These are phyloP conservation scores for Alternaria ventricosa DNA, from an alignment of 2,329 filamentous ascomycete genomes.

Conservation along the genomic window DNA sequence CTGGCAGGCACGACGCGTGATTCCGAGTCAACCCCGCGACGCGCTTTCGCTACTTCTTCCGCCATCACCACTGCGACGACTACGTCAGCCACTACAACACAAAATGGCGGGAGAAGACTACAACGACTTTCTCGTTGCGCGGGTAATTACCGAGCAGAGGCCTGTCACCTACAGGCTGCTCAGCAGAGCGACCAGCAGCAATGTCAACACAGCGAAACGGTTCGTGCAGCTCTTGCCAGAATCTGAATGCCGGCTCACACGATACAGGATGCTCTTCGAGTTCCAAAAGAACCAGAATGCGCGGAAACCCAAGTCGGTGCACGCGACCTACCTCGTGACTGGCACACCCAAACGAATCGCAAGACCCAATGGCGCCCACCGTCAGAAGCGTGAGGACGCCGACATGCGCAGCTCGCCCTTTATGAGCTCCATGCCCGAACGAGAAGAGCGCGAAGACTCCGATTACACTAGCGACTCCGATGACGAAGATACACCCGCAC, in stretches of 20 bases:
- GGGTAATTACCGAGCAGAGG: slow-evolving; percentile 76
- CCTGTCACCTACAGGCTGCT: slow-evolving; percentile 85
- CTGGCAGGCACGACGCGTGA: slow-evolving; percentile 33
- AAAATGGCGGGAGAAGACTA: slow-evolving; percentile 64
- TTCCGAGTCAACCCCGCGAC: slow-evolving; percentile 35
- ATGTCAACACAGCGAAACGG: slow-evolving; percentile 90
- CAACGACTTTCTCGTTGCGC: slow-evolving; percentile 74
- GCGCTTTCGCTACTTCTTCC: slow-evolving; percentile 17
- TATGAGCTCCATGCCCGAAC: slow-evolving; percentile 69
- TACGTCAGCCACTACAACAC: not conserved
- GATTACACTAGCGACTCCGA: slow-evolving; percentile 27
- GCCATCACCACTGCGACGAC: not conserved
- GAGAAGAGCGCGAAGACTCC: slow-evolving; percentile 39
- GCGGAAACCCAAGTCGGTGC: slow-evolving; percentile 74
- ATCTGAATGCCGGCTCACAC: slow-evolving; percentile 21
- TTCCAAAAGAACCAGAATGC: slow-evolving; percentile 81
- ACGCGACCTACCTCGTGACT: slow-evolving; percentile 90
- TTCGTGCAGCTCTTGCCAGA: slow-evolving; percentile 52
- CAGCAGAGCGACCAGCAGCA: slow-evolving; percentile 80
- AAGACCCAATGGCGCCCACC: slow-evolving; percentile 48
- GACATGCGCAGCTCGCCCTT: slow-evolving; percentile 70
- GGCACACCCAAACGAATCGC: slow-evolving; percentile 63
- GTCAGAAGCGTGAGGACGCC: slow-evolving; percentile 68
- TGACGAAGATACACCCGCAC: slow-evolving; percentile 51
- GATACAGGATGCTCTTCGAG: slow-evolving; percentile 78